Base-by-base conservation (phyloP, 2,329 filamentous ascomycete species). In the Diaporthe citrichinensis region DNA sequence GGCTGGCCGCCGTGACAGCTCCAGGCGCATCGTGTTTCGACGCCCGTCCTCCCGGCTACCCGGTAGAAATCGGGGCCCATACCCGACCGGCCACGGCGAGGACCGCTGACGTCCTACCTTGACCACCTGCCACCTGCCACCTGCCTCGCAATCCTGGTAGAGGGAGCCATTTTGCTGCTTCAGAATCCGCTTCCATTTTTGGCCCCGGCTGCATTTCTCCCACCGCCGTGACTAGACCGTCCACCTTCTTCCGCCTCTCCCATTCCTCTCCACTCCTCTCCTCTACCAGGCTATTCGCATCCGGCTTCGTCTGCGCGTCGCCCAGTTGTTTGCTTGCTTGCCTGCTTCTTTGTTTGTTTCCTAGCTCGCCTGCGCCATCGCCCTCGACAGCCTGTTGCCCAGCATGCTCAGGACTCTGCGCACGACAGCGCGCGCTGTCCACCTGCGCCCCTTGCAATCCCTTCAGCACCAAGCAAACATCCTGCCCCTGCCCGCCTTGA, bases 401-500 rank as follows among this genome's bases (percentile, higher is more conserved):
- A 77, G 3, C 31, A 77, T 77, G 76, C 46, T 77, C 57, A 71
- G 76, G 78, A 79, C 78, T 59, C 71, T 82, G 25, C 75, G 80
- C 59, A 78, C 78, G 62, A 79, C 79, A 58, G 80, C 80, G n/a
- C 80, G 80, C 71, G 76, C 78, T 23, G 76, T 79, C 49, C 78
- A 79, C 39, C 77, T 83, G 76, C 81, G 81, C 80, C 83, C 83
- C 78, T 80, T 83, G 78, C 84, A 85, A 82, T 73, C 76, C 36
- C 73, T 77, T 15, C 76, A 73, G 61, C 73, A 71, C 71, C 74
- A 77, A 25, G 74, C 76, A 51, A 71, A 58, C 46, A 73, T 71
- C 14, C 73, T 77, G 7, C 83, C 87, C 81, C 85, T 90, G 71
- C 88, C 89, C 14, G 78, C 86, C 46, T 86, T 90, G 82, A 87